Conservation (phyloP, 2,329 filamentous ascomycete species). For the Trichophyton rubrum region DNA sequence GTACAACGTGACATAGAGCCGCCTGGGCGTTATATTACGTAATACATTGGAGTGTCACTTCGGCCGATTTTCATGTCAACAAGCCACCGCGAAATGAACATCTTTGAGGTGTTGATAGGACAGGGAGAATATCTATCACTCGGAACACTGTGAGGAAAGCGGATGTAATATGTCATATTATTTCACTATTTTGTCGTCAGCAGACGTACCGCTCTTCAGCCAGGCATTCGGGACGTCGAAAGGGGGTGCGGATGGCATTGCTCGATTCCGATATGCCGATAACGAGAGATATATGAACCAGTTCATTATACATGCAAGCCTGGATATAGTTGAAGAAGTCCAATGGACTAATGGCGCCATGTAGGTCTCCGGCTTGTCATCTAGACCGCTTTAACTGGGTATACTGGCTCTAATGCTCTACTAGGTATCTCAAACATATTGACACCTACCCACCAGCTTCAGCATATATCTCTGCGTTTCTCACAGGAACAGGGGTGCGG, state of each 20-base stretch:
- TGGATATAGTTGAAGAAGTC: conserved; percentile 92
- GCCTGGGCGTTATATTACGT: neutral
- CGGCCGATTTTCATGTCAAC: neutral
- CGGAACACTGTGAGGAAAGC: neutral
- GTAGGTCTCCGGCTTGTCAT: conserved; percentile 37
- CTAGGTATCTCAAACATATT: conserved; percentile 87
- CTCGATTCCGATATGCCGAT: conserved; percentile 79
- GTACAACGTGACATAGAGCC: neutral
- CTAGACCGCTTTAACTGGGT: neutral
- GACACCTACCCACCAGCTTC: conserved; percentile 79
- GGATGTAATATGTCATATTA: conserved; percentile 75
- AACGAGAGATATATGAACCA: conserved; percentile 90
- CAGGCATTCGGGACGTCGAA: conserved; percentile 95
- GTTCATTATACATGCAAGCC: conserved; percentile 85
- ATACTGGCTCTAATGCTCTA: neutral
- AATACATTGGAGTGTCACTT: neutral
- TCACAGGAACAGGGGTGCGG: conserved; percentile 83
- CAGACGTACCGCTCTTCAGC: conserved; percentile 93
- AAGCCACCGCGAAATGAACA: neutral
- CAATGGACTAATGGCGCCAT: conserved; percentile 83
- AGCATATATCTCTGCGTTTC: conserved; percentile 87
- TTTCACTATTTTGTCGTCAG: conserved; percentile 90
- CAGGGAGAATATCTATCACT: neutral
- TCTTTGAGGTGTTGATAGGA: neutral
- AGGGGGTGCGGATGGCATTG: conserved; percentile 81